Evolutionary conservation across 78 protist genomes (phyloP), one percentile per base, ranked within the genome.

Genomic region (Diacronema lutheri): DNA sequence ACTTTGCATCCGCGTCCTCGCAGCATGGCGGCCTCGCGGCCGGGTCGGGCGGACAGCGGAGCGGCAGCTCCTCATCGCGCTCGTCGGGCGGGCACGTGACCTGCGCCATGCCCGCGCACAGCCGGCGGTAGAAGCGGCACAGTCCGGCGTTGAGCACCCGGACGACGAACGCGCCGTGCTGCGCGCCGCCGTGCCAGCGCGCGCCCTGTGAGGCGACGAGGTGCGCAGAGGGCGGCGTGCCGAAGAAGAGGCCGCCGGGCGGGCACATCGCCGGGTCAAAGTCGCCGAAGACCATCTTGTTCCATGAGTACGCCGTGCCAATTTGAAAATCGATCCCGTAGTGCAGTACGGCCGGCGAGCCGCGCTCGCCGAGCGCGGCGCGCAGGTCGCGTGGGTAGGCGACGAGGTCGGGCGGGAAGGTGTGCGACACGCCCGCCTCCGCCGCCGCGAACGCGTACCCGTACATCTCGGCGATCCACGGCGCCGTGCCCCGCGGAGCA

Each of bases 391-490:
- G 21, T 13, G 73, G 7, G 41, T 65, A 65, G 14, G 6, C 31
- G 46, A 65, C 73, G 46, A 65, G 31, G 21, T 21, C 73, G 13
- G 5, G 46, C 37, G 4, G 5, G 21, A 65, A 23, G 31, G 0
- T 1, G 29, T 12, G 12, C n/a, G 0, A 13, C 14, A 65, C 29
- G n/a, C 73, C 26, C 73, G 37, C 46, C 73, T 65, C 73, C 41
- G 73, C 73, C 73, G 73, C 73, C 46, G 73, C 73, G 41, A 65
- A 16, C 19, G 29, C 41, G 73, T 65, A 14, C 25, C n/a, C 62
- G 62, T 14, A 14, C 73, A 65, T 65, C 73, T 65, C 73, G 29
- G 73, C 13, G 73, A 65, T 65, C 73, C 73, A 65, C 44, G 73
- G 73, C 37, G 73, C 41, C 73, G 31, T 21, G 73, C 41, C 73